Conservation (phyloP, 441 rosid genomes). For the Biscutella laevigata region DNA sequence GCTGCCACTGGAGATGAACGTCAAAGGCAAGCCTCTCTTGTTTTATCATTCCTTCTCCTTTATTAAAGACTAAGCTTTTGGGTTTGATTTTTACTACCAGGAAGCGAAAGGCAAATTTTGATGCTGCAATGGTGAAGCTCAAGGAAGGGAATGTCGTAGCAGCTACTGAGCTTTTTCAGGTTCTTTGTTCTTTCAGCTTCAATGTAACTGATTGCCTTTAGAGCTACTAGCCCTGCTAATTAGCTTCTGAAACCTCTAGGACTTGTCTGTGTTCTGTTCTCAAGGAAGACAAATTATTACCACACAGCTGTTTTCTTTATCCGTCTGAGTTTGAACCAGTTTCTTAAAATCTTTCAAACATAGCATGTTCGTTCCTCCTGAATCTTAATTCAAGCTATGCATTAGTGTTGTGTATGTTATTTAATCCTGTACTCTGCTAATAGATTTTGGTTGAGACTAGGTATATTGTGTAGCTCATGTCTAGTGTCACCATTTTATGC, state of each 20-base stretch:
- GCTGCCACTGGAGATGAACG: slow-evolving; percentile 61
- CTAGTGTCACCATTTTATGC: slow-evolving; percentile 10
- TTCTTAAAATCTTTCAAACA: neutral
- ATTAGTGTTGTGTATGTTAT: neutral
- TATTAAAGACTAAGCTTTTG: neutral
- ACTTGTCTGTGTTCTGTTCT: neutral
- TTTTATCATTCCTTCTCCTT: neutral
- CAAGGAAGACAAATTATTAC: neutral
- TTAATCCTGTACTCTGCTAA: neutral
- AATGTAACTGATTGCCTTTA: neutral
- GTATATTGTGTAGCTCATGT: slow-evolving; percentile 8
- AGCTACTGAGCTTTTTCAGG: slow-evolving; percentile 74
- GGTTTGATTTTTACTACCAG: slow-evolving; percentile 21
- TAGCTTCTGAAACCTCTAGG: neutral
- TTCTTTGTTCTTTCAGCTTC: slow-evolving; percentile 12
- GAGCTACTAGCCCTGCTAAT: neutral
- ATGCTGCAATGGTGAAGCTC: slow-evolving; percentile 60
- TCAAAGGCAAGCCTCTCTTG: slow-evolving; percentile 31
- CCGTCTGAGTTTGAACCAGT: neutral
- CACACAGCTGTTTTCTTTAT: neutral
- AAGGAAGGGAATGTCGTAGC: slow-evolving; percentile 57
- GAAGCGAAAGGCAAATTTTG: slow-evolving; percentile 52
- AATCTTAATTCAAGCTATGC: neutral
- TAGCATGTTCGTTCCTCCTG: neutral
- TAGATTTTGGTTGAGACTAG: neutral